A percentile compares a stretch with the other conserved stretches of the same genome.
Evolutionary conservation across 768 basidiomycete species (phyloP).

Genomic region (Leccinum olivaceopallidum): DNA sequence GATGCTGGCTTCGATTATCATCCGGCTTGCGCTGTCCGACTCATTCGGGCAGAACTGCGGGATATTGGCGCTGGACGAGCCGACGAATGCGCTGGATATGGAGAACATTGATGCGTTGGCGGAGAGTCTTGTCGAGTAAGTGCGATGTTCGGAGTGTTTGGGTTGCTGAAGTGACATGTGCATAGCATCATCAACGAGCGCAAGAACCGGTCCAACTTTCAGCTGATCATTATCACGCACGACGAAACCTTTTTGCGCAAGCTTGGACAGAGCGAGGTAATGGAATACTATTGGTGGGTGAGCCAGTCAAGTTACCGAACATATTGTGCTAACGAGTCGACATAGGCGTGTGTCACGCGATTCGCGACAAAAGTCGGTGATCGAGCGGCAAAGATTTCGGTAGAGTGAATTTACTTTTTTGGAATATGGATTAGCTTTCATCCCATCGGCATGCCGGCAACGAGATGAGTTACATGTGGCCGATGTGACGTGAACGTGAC

Average conservation of each 20-base stretch:
- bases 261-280: conserved; percentile 86
- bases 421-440: conserved; percentile 8
- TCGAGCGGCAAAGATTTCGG: conserved; percentile 68
- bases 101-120: conserved; percentile 97
- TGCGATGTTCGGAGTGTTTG: conserved; percentile 11
- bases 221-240: conserved; percentile 95
- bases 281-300: conserved; percentile 85
- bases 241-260: conserved; percentile 94
- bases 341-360: conserved; percentile 81
- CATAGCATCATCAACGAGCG: conserved; percentile 93
- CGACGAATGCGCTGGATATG: conserved; percentile 93
- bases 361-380: conserved; percentile 73
- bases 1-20: conserved; percentile 97
- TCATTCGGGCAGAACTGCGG: conserved; percentile 98
- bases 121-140: conserved; percentile 87
- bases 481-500: conserved; percentile 9
- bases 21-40: conserved; percentile 94
- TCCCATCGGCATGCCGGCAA: conserved; percentile 13
- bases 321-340: neutral
- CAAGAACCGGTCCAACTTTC: conserved; percentile 87
- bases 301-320: neutral
- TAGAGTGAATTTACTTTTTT: conserved; percentile 32
- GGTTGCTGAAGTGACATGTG: neutral
- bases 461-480: conserved; percentile 7
- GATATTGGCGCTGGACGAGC: conserved; percentile 96